Evolutionary conservation across 495 filamentous ascomycete genomes (phyloP).

Genomic region (Podospora sp.): DNA sequence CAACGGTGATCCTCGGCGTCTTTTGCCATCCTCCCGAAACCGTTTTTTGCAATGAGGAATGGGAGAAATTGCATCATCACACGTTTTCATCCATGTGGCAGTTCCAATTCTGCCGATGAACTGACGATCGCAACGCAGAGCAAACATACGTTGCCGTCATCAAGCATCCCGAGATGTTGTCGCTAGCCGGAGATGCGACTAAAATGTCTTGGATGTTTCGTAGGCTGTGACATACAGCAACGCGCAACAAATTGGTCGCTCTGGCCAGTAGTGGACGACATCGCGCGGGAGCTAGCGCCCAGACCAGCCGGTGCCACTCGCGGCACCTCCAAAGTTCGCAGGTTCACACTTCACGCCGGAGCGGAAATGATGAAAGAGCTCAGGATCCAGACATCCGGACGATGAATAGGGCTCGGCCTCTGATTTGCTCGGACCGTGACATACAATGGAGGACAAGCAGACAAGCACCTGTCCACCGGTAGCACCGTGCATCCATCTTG

Average conservation of each 20-base stretch:
- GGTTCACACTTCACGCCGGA: not conserved
- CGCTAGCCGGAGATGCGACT: not conserved
- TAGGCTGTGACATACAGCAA: too few relatives aligned
- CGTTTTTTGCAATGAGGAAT: not conserved
- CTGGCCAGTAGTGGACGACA: not conserved
- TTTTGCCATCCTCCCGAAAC: constrained; percentile 11
- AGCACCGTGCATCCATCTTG: not conserved
- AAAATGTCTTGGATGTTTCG: not conserved
- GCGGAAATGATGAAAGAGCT: not conserved
- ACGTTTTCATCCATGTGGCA: not conserved
- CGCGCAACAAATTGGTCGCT: too few relatives aligned
- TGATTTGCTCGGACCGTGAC: constrained; percentile 18
- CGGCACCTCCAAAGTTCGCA: not conserved
- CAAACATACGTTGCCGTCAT: not conserved
- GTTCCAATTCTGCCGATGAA: not conserved
- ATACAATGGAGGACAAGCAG: not conserved
- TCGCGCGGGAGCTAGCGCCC: not conserved
- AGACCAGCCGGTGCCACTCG: not conserved
- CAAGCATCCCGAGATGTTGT: not conserved
- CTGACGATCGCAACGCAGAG: not conserved
- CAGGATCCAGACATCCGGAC: constrained; percentile 9
- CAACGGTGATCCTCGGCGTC: not conserved
- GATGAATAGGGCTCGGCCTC: constrained; percentile 24
- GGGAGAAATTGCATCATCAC: constrained; percentile 7
- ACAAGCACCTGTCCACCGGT: not conserved